Base-by-base conservation (phyloP, 345 rosid genomes). In the Euphorbia lathyris region DNA sequence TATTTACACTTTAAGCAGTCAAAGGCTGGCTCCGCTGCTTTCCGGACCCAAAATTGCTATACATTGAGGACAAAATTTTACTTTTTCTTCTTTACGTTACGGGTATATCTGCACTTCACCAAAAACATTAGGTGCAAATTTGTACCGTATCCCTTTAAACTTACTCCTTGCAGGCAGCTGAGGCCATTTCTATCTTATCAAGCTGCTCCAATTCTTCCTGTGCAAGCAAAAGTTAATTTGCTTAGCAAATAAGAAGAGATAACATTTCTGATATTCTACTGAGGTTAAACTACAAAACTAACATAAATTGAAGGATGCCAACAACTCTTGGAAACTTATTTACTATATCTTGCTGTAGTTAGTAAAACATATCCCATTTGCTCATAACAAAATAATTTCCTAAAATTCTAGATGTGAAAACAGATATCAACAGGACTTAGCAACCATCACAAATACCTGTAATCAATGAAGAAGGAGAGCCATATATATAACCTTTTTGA, bases 191-290 rank as follows among this genome's bases (percentile, higher is more conserved):
- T 80, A 81, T 83, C 75, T 77, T 93, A 58, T 91, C 96, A 68
- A 93, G 88, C 73, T 67, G 82, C 70, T 91, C 96, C 58, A 91
- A 66, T 75, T 91, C 98, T 71, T 91, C 90, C 98, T 93, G 92
- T 32, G 67, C 13, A 53, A 58, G 67, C 13, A 53, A 58, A 25
- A 60, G 22, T 45, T 51, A 19, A 65, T 23, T 13, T 11, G 23
- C 20, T 38, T 11, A 36, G 38, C 22, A 12, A 51, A 26, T 67
- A 58, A 27, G n/a, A 42, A 42, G 19, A 25, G 29, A 12, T 20
- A 32, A 22, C 6, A 34, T 60, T 30, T 1, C 25, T 60, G n/a
- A 34, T 60, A 5, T 32, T 29, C 7, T n/a, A 60, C 1, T 60
- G 45, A 60, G 9, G 42, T 32, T 34, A 19, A 60, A 60, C 19